These are phyloP conservation scores for Ogataea trehalophila DNA, from an alignment of 805 yeast genomes.

Conservation along the genomic window DNA sequence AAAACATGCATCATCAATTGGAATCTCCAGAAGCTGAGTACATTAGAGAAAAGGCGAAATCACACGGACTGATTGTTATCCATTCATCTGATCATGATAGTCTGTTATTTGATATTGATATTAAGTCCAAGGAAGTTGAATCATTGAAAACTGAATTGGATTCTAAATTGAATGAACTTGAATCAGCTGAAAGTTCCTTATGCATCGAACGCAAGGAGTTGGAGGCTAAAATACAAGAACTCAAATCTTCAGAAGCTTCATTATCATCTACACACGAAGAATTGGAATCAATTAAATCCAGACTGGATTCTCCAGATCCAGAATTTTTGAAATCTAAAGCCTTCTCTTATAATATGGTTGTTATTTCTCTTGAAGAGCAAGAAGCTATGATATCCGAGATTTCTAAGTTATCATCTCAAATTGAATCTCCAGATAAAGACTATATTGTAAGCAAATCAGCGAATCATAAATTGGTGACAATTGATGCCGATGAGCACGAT, in stretches of 20 bases:
- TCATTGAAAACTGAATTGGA: not conserved
- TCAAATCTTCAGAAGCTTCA: slow-evolving; percentile 1
- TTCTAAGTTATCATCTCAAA: slow-evolving; percentile 9
- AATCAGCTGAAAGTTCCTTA: slow-evolving; percentile 3
- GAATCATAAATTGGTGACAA: slow-evolving; percentile 5
- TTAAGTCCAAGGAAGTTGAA: slow-evolving; percentile 2
- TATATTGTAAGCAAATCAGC: slow-evolving; percentile 21
- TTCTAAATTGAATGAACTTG: not conserved
- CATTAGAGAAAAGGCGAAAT: slow-evolving; percentile 24
- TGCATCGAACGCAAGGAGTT: slow-evolving; percentile 5
- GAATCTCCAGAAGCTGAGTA: slow-evolving; percentile 6
- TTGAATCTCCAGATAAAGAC: slow-evolving; percentile 24
- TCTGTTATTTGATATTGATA: slow-evolving; percentile 7
- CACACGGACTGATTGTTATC: slow-evolving; percentile 28
- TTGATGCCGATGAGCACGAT: slow-evolving; percentile 1
- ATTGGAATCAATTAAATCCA: slow-evolving; percentile 3
- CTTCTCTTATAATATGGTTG: slow-evolving; percentile 5
- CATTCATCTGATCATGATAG: slow-evolving; percentile 6
- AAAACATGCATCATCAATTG: not conserved
- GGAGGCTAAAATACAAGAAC: slow-evolving; percentile 1
- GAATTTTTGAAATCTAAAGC: slow-evolving; percentile 30
- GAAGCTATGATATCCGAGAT: not conserved
- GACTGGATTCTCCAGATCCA: slow-evolving; percentile 23
- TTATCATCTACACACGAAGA: slow-evolving; percentile 3
- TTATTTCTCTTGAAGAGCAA: slow-evolving; percentile 8